These are phyloP conservation scores for Spergularia bocconei DNA, from an alignment of 148 eudicot species.

Conservation along the genomic window DNA sequence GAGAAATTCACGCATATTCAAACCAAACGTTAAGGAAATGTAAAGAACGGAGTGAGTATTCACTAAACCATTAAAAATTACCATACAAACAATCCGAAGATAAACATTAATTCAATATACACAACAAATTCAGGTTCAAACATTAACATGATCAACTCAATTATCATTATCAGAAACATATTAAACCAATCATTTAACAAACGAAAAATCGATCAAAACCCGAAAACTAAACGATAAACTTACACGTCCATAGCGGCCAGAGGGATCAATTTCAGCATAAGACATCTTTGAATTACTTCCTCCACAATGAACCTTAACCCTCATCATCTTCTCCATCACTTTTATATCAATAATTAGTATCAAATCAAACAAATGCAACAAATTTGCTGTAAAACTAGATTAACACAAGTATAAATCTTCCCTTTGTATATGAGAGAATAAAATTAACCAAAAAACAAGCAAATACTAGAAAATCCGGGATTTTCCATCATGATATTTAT, in stretches of 20 bases:
- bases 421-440: background rate
- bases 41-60: too few species aligned
- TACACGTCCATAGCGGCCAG: slow-evolving; percentile 68
- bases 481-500: slow-evolving; percentile 70
- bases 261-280: slow-evolving; percentile 55
- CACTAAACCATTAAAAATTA: too few species aligned
- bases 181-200: background rate
- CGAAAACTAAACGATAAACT: slow-evolving; percentile 23
- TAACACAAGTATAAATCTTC: background rate
- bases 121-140: slow-evolving; percentile 5
- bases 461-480: slow-evolving; percentile 56
- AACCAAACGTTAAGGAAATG: too few species aligned
- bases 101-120: background rate
- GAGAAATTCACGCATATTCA: too few species aligned
- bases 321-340: slow-evolving; percentile 33
- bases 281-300: slow-evolving; percentile 26
- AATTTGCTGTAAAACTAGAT: background rate
- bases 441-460: background rate
- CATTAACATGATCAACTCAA: background rate
- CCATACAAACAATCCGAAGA: background rate
- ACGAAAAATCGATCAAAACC: background rate
- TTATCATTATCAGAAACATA: background rate
- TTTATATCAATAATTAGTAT: background rate
- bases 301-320: slow-evolving; percentile 27
- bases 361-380: background rate